Percentiles rank a stretch among this genome's conserved stretches.
These are phyloP conservation scores for Ogataea angusta DNA, from an alignment of 805 yeast genomes.

Conservation along the genomic window DNA sequence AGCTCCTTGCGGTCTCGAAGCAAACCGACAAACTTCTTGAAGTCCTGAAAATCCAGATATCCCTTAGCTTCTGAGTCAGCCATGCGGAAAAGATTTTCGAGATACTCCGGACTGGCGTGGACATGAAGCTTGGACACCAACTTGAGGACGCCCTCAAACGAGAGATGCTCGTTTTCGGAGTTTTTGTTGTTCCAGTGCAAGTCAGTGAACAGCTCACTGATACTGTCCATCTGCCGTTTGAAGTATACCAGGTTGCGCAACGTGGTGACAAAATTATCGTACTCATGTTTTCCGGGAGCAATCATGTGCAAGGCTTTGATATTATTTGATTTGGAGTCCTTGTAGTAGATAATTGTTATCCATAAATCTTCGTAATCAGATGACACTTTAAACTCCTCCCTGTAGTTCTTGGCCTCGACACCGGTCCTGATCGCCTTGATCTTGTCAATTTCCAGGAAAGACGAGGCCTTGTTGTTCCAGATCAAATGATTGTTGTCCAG, in stretches of 20 bases:
- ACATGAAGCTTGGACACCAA: conserved; percentile 69
- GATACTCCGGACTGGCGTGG: conserved; percentile 54
- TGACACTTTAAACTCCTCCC: conserved; percentile 79
- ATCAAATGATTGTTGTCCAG: conserved; percentile 49
- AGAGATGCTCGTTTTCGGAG: conserved; percentile 34
- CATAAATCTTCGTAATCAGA: conserved; percentile 63
- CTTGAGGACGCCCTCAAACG: conserved; percentile 65
- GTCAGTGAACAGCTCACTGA: conserved; percentile 40
- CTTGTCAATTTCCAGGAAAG: conserved; percentile 53
- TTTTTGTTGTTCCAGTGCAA: conserved; percentile 60
- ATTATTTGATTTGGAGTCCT: conserved; percentile 53
- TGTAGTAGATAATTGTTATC: conserved; percentile 76
- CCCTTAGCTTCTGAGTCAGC: conserved; percentile 51
- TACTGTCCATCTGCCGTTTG: conserved; percentile 58
- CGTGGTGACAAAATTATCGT: conserved; percentile 53
- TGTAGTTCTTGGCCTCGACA: conserved; percentile 73
- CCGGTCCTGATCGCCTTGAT: conserved; percentile 61
- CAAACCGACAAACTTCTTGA: conserved; percentile 67
- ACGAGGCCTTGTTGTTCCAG: conserved; percentile 53
- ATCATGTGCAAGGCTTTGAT: conserved; percentile 78
- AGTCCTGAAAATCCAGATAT: conserved; percentile 64
- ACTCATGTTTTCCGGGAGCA: conserved; percentile 51
- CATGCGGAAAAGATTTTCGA: conserved; percentile 48
- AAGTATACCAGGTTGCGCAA: conserved; percentile 52
- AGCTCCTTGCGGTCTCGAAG: conserved; percentile 69